phyloP scores from a whole-genome alignment of 2,329 filamentous ascomycete genomes.

The Fusarium albosuccineum region DNA sequence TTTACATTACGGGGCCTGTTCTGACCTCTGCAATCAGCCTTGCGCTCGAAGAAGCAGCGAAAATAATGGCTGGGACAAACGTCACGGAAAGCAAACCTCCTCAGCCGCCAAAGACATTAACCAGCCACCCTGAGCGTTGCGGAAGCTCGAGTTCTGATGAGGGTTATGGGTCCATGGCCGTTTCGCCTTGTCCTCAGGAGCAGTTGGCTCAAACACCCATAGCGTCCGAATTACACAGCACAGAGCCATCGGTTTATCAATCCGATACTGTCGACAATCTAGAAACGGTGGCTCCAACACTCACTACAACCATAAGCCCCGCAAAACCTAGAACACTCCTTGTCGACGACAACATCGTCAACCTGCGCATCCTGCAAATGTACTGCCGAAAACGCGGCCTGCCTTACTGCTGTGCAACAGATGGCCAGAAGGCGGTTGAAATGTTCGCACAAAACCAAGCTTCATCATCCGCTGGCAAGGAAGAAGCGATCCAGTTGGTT shows the following conservation, averaged over 20 bases:
- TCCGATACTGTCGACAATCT: neutral
- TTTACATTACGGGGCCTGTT: constrained; percentile 34
- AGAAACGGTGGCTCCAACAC: neutral
- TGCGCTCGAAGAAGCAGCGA: constrained; percentile 32
- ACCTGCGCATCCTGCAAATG: constrained; percentile 61
- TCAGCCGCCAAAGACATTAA: neutral
- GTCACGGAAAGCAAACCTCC: rapidly evolving
- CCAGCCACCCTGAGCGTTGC: neutral
- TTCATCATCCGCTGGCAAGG: constrained; percentile 10
- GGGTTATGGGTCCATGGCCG: constrained; percentile 4
- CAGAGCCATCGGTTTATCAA: neutral
- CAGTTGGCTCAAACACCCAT: neutral
- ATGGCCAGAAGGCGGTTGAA: constrained; percentile 60
- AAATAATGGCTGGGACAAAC: neutral
- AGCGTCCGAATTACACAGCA: neutral
- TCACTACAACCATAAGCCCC: neutral
- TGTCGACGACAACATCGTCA: constrained; percentile 63
- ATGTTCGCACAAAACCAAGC: constrained; percentile 41
- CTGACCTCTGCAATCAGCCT: constrained; percentile 10
- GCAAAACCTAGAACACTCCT: constrained; percentile 51
- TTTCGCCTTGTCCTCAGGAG: neutral
- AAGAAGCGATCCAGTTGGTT: constrained; percentile 36
- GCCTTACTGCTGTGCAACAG: constrained; percentile 56
- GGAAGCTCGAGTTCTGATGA: neutral
- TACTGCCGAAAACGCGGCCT: constrained; percentile 60